A percentile compares a stretch with the other conserved stretches of the same genome.
Conservation (phyloP, 78 protist genomes). For the Capsaspora owczarzaki region DNA sequence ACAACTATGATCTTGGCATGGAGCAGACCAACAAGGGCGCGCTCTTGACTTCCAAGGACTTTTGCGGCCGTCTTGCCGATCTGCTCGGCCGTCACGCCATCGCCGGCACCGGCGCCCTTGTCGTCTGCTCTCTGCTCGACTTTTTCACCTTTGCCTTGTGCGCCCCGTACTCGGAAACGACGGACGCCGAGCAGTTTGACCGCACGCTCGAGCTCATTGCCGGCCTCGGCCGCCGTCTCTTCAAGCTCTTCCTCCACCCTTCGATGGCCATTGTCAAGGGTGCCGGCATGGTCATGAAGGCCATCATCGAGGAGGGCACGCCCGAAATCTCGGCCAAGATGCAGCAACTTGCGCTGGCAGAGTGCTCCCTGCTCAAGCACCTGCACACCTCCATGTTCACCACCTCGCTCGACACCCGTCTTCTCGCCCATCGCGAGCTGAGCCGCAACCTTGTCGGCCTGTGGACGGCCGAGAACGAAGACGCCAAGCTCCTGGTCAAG, state of each 20-base stretch:
- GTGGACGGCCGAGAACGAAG: constrained; percentile 51
- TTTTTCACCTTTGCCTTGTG: constrained; percentile 61
- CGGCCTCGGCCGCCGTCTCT: constrained; percentile 30
- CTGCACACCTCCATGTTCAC: constrained; percentile 42
- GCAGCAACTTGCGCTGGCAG: constrained; percentile 58
- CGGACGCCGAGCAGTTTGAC: constrained; percentile 54
- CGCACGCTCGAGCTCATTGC: constrained; percentile 44
- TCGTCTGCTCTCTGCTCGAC: constrained; percentile 50
- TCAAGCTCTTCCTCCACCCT: constrained; percentile 46
- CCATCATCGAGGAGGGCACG: constrained; percentile 64
- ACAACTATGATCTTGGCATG: constrained; percentile 35
- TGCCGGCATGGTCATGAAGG: constrained; percentile 69
- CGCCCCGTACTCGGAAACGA: constrained; percentile 71
- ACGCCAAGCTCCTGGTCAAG: constrained; percentile 25
- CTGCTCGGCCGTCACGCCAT: constrained; percentile 15
- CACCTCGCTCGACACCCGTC: neutral
- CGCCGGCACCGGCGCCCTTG: constrained; percentile 64
- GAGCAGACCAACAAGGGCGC: constrained; percentile 34
- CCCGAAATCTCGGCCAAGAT: neutral
- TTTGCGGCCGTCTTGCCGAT: constrained; percentile 13
- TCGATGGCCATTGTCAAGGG: constrained; percentile 61
- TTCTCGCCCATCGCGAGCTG: constrained; percentile 13
- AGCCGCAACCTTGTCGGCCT: constrained; percentile 36
- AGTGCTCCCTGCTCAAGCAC: constrained; percentile 54
- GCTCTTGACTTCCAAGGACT: constrained; percentile 15